phyloP scores from a whole-genome alignment of 139 green algal genomes.

The Deuterostichococcus epilithicus region DNA sequence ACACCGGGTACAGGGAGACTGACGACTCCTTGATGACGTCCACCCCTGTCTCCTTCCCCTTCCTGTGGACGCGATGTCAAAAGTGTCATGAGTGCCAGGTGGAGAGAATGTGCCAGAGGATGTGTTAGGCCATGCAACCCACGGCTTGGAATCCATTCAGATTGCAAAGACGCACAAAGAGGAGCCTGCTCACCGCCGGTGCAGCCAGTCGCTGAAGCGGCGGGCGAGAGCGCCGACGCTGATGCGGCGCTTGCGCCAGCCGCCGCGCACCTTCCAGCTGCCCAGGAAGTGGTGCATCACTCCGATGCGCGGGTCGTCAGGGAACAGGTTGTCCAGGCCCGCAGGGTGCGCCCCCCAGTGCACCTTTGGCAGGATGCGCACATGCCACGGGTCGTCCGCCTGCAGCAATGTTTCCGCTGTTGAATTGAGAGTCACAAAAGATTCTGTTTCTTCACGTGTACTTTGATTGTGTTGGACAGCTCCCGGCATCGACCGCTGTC shows the following conservation, averaged over 20 bases:
- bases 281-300: slow-evolving; percentile 76
- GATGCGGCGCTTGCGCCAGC: slow-evolving; percentile 30
- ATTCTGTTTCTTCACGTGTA: no score
- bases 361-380: slow-evolving; percentile 73
- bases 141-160: no score
- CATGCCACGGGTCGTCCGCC: slow-evolving; percentile 47
- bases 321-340: slow-evolving; percentile 38
- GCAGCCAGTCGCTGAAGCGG: background rate
- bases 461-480: no score
- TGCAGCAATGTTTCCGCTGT: slow-evolving; percentile 24
- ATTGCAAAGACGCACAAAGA: no score
- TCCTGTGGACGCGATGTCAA: background rate
- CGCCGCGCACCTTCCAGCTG: slow-evolving; percentile 56
- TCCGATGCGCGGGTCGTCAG: slow-evolving; percentile 43
- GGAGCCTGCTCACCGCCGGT: background rate
- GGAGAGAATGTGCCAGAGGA: no score
- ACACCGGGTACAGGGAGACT: slow-evolving; percentile 59
- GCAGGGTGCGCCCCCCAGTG: slow-evolving; percentile 59
- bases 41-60: background rate
- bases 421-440: no score
- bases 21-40: background rate
- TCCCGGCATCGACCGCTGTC: no score
- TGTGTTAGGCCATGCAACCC: no score
- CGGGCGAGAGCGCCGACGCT: background rate
- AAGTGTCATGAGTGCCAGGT: no score